A percentile compares a stretch with the other conserved stretches of the same genome.
Evolutionary conservation across 768 basidiomycete genomes (phyloP).

Genomic region (Psilocybe tampanensis): DNA sequence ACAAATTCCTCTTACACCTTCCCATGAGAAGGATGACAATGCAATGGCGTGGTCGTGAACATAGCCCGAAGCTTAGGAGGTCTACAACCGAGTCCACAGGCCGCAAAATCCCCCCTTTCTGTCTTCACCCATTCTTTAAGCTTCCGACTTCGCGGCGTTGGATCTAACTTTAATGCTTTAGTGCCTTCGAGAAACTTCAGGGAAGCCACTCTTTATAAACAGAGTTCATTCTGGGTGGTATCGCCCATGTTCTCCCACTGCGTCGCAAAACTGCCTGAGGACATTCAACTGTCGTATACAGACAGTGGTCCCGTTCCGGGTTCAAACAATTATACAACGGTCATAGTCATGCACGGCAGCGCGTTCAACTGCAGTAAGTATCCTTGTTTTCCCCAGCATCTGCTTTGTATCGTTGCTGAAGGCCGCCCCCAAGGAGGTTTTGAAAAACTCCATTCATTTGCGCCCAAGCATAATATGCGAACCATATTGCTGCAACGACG

Average conservation of each 20-base stretch:
- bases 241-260: neutral
- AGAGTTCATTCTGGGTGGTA: neutral
- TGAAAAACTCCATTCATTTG: conserved; percentile 23
- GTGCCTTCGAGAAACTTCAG: neutral
- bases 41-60: too few species aligned
- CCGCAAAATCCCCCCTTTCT: neutral
- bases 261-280: neutral
- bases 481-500: conserved; percentile 31
- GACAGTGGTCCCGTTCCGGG: neutral
- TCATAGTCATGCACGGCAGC: neutral
- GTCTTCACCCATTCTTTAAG: neutral
- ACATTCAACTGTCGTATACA: neutral
- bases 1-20: too few species aligned
- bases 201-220: neutral
- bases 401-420: neutral
- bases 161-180: neutral
- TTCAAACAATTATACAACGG: neutral
- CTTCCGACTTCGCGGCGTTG: neutral
- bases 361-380: neutral
- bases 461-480: conserved; percentile 27
- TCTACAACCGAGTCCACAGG: neutral
- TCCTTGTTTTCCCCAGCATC: neutral
- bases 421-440: conserved; percentile 10
- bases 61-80: too few species aligned
- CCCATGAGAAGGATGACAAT: too few species aligned